Evolutionary conservation across 768 basidiomycete species (phyloP).

Genomic region (Dictyophora rubrovolvata): DNA sequence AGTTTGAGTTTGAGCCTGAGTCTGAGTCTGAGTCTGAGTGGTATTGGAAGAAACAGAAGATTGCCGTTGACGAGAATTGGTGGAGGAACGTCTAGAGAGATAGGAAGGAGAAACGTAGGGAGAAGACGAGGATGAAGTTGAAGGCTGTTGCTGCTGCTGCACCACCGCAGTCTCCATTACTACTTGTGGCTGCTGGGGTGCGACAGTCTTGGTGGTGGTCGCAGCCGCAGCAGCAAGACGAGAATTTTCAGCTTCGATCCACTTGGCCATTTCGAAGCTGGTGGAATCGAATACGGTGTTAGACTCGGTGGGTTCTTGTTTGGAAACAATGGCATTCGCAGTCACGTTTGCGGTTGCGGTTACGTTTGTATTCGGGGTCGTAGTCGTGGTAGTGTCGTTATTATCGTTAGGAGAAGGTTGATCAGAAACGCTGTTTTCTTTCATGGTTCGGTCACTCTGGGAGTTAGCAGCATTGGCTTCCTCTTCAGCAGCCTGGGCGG

Average conservation of each 20-base stretch:
- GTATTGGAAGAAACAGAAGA: neutral
- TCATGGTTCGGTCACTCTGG: neutral
- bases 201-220: neutral
- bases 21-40: neutral
- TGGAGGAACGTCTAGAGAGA: neutral
- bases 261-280: slow-evolving; percentile 3
- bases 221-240: neutral
- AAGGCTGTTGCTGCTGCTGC: neutral
- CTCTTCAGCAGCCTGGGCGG: neutral
- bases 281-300: slow-evolving; percentile 5
- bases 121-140: neutral
- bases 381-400: neutral
- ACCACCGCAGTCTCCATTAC: neutral
- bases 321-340: neutral
- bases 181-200: neutral
- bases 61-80: neutral
- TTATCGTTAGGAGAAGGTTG: neutral
- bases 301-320: neutral
- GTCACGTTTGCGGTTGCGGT: neutral
- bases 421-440: neutral
- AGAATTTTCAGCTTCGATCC: neutral
- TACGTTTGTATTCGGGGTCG: neutral
- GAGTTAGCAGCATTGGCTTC: neutral
- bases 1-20: too few relatives aligned
- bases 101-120: neutral